Evolutionary conservation across 2,329 filamentous ascomycete genomes (phyloP), one percentile per base, ranked within the genome.

Genomic region (Phaeophleospora eucalypticola): DNA sequence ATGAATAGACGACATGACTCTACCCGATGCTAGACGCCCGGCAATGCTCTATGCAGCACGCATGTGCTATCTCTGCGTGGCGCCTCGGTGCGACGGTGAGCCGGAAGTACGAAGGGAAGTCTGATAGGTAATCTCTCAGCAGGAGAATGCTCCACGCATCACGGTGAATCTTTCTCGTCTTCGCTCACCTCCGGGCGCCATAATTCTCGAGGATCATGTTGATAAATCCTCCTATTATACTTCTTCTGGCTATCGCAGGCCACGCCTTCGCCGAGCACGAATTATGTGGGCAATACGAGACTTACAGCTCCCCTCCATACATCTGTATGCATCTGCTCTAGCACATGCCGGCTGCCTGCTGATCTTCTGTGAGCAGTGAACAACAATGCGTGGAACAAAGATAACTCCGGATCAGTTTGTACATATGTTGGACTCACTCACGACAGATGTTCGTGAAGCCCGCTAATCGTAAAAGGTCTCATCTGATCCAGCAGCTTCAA

Each of bases 321-420:
- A 16, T n/a, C 12, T 35, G 33, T 35, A 14, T 15, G 33, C 17
- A 6, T n/a, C 14, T 4, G 33, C 14, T 35, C 4, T 14, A 15
- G 4, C 14, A 4, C 6, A 6, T 6, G 33, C 33, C 17, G 14
- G 8, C 6, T 35, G 17, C 14, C 6, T 15, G n/a, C n/a, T n/a
- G n/a, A 4, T 35, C 17, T 14, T 35, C 12, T 19, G 16, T 49
- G 42, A 41, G 21, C 17, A 52, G 50, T 49, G 21, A 53, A 53
- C 37, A 53, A 53, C 24, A 53, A 53, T 41, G 51, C 51, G 18
- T 53, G 51, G 51, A 46, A 48, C 21, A n/a, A 48, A 29, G 51
- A 53, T 41, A 29, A 36, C 34, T 48, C 44, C n/a, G 51, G 51
- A 15, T 38, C 20, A 2, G 46, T 50, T 20, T 53, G 51, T 29